Evolutionary conservation across 805 yeast species (phyloP).

Genomic region (Hagleromyces aurorensis): DNA sequence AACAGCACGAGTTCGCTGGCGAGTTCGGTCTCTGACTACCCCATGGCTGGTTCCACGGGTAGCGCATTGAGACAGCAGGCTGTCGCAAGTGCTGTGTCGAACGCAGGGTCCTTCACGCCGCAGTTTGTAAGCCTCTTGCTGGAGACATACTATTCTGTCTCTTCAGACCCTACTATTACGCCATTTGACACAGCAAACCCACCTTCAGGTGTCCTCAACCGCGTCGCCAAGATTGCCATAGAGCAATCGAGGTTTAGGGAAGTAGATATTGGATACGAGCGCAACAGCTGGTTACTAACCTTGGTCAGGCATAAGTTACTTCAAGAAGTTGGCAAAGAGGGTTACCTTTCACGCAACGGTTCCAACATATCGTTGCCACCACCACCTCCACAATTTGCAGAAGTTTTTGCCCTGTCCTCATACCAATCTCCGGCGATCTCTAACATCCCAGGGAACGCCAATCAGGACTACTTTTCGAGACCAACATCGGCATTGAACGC

Average conservation of each 20-base stretch:
- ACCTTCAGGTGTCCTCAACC: slow-evolving; percentile 57
- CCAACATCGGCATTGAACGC: slow-evolving; percentile 5
- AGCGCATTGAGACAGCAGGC: slow-evolving; percentile 7
- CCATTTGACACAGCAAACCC: slow-evolving; percentile 62
- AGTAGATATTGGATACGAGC: slow-evolving; percentile 34
- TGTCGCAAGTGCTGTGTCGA: slow-evolving; percentile 7
- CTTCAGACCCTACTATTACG: slow-evolving; percentile 52
- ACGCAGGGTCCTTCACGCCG: slow-evolving; percentile 21
- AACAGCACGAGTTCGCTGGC: slow-evolving; percentile 25
- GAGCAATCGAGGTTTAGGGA: slow-evolving; percentile 29
- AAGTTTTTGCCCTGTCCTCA: slow-evolving; percentile 5
- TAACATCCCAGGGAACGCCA: slow-evolving; percentile 1
- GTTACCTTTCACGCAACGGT: slow-evolving; percentile 22
- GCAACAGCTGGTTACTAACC: slow-evolving; percentile 32
- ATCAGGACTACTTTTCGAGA: slow-evolving; percentile 6
- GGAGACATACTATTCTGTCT: slow-evolving; percentile 40
- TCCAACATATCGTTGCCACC: slow-evolving; percentile 23
- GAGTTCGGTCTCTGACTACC: slow-evolving; percentile 24
- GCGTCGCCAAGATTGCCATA: slow-evolving; percentile 50
- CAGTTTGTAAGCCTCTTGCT: slow-evolving; percentile 40
- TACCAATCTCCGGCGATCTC: slow-evolving; percentile 8
- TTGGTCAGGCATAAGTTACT: slow-evolving; percentile 34
- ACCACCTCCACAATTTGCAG: slow-evolving; percentile 12
- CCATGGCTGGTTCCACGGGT: too few species aligned
- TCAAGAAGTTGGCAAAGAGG: slow-evolving; percentile 26